Conservation (phyloP, 768 basidiomycete genomes). For the Dentipellis fragilis region DNA sequence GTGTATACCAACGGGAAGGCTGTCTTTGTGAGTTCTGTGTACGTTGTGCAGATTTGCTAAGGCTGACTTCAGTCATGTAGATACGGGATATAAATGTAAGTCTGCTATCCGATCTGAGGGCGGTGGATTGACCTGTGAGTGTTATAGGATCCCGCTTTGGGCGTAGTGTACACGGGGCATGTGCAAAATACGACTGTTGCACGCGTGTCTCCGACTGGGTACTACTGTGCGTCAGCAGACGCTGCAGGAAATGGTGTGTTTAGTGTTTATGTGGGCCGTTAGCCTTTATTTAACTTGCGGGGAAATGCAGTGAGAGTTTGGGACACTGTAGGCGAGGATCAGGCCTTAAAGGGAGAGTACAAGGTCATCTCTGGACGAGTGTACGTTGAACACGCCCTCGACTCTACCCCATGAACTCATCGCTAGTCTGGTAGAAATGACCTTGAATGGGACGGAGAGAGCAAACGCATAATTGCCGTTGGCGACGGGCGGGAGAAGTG, state of each 20-base stretch:
- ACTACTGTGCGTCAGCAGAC: constrained; percentile 92
- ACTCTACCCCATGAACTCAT: not conserved
- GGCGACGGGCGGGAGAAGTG: constrained; percentile 90
- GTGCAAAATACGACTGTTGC: constrained; percentile 82
- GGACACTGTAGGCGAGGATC: constrained; percentile 85
- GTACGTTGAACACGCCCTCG: constrained; percentile 30
- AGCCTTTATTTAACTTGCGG: no score
- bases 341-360: constrained; percentile 73
- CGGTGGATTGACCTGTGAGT: constrained; percentile 5
- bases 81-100: constrained; percentile 13
- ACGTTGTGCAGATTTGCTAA: not conserved
- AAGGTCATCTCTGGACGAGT: constrained; percentile 63
- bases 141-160: constrained; percentile 51
- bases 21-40: constrained; percentile 55
- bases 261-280: no score
- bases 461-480: constrained; percentile 90
- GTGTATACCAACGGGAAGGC: constrained; percentile 79
- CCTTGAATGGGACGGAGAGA: constrained; percentile 93
- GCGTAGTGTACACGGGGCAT: constrained; percentile 68
- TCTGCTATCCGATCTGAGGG: constrained; percentile 1
- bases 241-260: constrained; percentile 59
- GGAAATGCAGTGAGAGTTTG: constrained; percentile 65
- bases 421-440: constrained; percentile 53
- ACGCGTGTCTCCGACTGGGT: constrained; percentile 86
- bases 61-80: not conserved